Evolutionary conservation across 2,329 filamentous ascomycete genomes (phyloP).

Genomic region (Pseudogymnoascus sp.): DNA sequence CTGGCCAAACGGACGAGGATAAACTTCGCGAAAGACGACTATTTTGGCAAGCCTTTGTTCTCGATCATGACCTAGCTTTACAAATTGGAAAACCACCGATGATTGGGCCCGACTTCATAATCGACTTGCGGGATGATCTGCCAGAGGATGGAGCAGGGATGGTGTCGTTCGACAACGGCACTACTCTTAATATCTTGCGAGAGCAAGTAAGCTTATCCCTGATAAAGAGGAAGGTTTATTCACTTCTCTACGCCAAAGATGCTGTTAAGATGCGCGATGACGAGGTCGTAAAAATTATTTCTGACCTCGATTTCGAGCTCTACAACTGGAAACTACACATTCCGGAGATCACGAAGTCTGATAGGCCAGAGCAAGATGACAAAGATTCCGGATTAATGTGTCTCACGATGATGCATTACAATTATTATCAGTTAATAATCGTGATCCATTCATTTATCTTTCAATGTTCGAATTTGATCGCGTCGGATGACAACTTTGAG

Average conservation of each 20-base stretch:
- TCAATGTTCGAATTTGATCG: neutral
- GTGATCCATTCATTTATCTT: conserved; percentile 15
- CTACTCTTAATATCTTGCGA: neutral
- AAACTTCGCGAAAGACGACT: neutral
- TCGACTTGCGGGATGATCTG: neutral
- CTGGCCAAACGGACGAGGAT: neutral
- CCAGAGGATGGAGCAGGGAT: neutral
- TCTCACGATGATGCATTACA: conserved; percentile 14
- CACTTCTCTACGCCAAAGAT: neutral
- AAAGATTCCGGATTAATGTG: conserved; percentile 10
- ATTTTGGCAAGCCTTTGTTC: neutral
- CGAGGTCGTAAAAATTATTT: conserved; percentile 7
- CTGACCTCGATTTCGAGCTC: conserved; percentile 14
- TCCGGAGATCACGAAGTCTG: conserved; percentile 11
- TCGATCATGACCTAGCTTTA: neutral
- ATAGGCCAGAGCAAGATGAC: conserved; percentile 1
- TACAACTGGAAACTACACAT: conserved; percentile 13
- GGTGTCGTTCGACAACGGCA: neutral
- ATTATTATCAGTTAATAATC: conserved; percentile 15
- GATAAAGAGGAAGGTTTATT: neutral
- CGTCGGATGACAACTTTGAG: conserved; percentile 4
- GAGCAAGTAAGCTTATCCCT: neutral
- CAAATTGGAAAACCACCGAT: neutral
- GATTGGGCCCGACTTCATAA: neutral
- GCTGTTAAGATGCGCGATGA: neutral